phyloP scores from a whole-genome alignment of 2,329 filamentous ascomycete genomes.

The Calonectria hawksworthii region DNA sequence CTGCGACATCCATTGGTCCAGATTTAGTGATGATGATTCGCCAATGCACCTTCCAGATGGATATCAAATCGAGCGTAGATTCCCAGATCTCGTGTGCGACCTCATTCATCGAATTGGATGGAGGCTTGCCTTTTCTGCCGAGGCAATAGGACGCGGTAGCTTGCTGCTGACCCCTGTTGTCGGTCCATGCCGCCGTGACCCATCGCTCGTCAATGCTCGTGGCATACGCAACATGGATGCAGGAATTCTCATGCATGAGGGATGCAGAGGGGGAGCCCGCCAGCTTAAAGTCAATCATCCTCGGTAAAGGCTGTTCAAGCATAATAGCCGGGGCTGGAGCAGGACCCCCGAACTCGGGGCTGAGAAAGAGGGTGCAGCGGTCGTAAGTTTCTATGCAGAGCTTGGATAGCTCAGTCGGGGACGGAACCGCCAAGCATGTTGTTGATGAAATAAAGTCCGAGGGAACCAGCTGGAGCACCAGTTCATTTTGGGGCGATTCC shows the following conservation, averaged over 20 bases:
- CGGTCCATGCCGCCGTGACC: conserved; percentile 86
- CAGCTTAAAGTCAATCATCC: conserved; percentile 82
- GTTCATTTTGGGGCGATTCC: conserved; percentile 67
- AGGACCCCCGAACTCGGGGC: conserved; percentile 59
- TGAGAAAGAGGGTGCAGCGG: conserved; percentile 70
- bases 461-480: conserved; percentile 84
- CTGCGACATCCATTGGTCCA: conserved; percentile 75
- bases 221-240: conserved; percentile 85
- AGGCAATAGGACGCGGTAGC: conserved; percentile 82
- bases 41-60: conserved; percentile 80
- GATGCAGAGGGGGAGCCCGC: conserved; percentile 77
- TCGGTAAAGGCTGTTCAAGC: conserved; percentile 78
- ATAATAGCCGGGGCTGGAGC: conserved; percentile 79
- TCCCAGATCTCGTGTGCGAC: conserved; percentile 84
- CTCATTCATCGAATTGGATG: conserved; percentile 69
- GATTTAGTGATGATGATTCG: conserved; percentile 81
- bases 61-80: conserved; percentile 80
- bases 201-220: conserved; percentile 82
- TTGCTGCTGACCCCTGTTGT: conserved; percentile 81
- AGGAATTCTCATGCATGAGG: conserved; percentile 82
- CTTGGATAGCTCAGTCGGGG: conserved; percentile 69
- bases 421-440: conserved; percentile 72
- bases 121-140: conserved; percentile 67
- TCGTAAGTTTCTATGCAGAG: conserved; percentile 84
- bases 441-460: conserved; percentile 76